Conservation (phyloP, 1,139 yeast species). For the Nakaseomyces nivariensis region DNA sequence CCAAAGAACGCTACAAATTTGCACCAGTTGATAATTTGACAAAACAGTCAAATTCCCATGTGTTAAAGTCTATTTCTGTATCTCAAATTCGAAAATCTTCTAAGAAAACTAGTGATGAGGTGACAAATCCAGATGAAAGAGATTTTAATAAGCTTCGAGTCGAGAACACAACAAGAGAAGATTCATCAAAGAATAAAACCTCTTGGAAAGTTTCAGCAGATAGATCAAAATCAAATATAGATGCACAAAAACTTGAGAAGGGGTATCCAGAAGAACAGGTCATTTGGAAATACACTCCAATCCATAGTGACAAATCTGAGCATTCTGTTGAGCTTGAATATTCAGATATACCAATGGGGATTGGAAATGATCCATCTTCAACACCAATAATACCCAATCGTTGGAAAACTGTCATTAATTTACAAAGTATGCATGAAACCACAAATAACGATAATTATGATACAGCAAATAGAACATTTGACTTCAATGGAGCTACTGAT, state of each 20-base stretch:
- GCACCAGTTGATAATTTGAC: conserved; percentile 24
- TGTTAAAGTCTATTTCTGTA: conserved; percentile 23
- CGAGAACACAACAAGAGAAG: too few species aligned
- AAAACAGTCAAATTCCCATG: conserved; percentile 6
- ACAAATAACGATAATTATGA: conserved; percentile 2
- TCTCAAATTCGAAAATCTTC: conserved; percentile 24
- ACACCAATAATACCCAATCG: conserved; percentile 25
- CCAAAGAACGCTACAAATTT: conserved; percentile 16
- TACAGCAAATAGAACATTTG: conserved; percentile 2
- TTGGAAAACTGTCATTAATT: conserved; percentile 20
- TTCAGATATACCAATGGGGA: conserved; percentile 10
- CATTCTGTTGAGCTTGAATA: conserved; percentile 13
- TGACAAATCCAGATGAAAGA: not conserved
- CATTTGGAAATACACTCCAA: conserved; percentile 26
- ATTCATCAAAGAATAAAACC: not conserved
- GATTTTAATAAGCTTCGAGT: not conserved
- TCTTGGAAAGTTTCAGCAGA: not conserved
- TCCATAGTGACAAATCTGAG: conserved; percentile 11
- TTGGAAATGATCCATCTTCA: conserved; percentile 22
- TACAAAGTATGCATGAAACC: conserved; percentile 15
- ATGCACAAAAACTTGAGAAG: not conserved
- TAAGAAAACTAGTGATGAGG: conserved; percentile 2
- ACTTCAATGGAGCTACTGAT: conserved; percentile 14
- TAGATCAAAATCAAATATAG: not conserved
- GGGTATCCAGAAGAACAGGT: conserved; percentile 17